These are phyloP conservation scores for Lactifluus piperatus DNA, from an alignment of 768 basidiomycete genomes.

Conservation along the genomic window DNA sequence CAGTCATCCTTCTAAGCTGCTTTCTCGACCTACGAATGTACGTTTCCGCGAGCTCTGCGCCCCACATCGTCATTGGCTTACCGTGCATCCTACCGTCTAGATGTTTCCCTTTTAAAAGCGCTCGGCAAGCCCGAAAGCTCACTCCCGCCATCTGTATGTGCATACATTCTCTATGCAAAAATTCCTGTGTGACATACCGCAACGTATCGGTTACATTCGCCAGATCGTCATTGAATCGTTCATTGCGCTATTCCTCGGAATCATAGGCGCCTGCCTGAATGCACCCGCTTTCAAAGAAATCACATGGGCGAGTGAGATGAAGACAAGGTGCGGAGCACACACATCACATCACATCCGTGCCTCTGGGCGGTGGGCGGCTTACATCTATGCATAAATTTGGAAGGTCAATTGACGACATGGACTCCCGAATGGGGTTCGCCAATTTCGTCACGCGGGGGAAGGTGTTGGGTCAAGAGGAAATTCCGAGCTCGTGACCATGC, in stretches of 20 bases:
- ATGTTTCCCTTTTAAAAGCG: conserved; percentile 69
- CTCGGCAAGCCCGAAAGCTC: conserved; percentile 60
- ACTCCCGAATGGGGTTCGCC: conserved; percentile 19
- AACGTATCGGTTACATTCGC: neutral
- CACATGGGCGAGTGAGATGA: conserved; percentile 88
- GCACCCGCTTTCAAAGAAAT: conserved; percentile 68
- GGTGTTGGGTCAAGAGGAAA: conserved; percentile 5
- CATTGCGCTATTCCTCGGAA: conserved; percentile 54
- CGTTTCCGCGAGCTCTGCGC: conserved; percentile 23
- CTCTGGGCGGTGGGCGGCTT: neutral
- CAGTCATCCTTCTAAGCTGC: conserved; percentile 40
- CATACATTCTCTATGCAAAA: conserved; percentile 14
- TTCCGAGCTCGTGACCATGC: neutral
- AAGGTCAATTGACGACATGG: conserved; percentile 22
- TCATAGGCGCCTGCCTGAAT: conserved; percentile 63
- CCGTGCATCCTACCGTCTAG: conserved; percentile 30
- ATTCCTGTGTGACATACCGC: neutral
- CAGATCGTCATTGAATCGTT: conserved; percentile 66
- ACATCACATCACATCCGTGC: neutral
- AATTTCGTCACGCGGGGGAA: conserved; percentile 18
- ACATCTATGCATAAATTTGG: neutral
- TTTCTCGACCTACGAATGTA: conserved; percentile 75
- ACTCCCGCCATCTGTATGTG: conserved; percentile 55
- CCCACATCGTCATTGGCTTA: neutral
- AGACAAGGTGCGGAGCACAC: conserved; percentile 46